These are phyloP conservation scores for Pichia sp. DNA, from an alignment of 1,139 yeast genomes.

Conservation along the genomic window DNA sequence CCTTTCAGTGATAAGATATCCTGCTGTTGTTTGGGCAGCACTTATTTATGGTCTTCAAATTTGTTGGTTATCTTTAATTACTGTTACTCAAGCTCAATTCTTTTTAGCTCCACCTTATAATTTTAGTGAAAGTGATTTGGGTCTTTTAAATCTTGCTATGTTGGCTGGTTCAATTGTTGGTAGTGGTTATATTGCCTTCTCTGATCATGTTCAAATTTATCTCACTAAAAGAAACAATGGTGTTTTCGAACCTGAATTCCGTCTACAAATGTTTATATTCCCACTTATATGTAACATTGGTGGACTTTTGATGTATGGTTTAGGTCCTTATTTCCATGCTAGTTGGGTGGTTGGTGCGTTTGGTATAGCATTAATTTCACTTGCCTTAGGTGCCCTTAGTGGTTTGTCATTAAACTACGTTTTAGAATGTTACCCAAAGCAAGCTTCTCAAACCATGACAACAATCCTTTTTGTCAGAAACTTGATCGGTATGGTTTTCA, in stretches of 20 bases:
- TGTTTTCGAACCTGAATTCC: conserved; percentile 33
- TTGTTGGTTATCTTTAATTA: conserved; percentile 43
- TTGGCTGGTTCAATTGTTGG: conserved; percentile 67
- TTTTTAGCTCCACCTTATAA: conserved; percentile 54
- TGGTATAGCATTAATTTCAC: conserved; percentile 39
- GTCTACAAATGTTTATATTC: conserved; percentile 30
- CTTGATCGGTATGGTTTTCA: conserved; percentile 40
- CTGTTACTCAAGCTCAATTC: conserved; percentile 38
- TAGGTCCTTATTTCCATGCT: conserved; percentile 41
- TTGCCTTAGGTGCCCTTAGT: conserved; percentile 50
- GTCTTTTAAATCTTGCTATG: conserved; percentile 68
- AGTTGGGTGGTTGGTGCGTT: conserved; percentile 40
- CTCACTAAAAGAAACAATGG: conserved; percentile 49
- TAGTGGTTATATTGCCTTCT: conserved; percentile 57
- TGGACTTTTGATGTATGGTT: conserved; percentile 68
- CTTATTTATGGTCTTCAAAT: conserved; percentile 45
- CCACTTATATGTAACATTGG: conserved; percentile 37
- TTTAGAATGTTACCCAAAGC: conserved; percentile 47
- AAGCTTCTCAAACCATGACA: conserved; percentile 40
- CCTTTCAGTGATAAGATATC: conserved; percentile 37
- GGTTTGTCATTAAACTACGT: conserved; percentile 48
- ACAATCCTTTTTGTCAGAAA: conserved; percentile 38
- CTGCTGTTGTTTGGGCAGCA: conserved; percentile 45
- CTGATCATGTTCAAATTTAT: conserved; percentile 63
- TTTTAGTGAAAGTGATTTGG: conserved; percentile 61